phyloP scores from a whole-genome alignment of 768 basidiomycete genomes.

The Psilocybe tampanensis region DNA sequence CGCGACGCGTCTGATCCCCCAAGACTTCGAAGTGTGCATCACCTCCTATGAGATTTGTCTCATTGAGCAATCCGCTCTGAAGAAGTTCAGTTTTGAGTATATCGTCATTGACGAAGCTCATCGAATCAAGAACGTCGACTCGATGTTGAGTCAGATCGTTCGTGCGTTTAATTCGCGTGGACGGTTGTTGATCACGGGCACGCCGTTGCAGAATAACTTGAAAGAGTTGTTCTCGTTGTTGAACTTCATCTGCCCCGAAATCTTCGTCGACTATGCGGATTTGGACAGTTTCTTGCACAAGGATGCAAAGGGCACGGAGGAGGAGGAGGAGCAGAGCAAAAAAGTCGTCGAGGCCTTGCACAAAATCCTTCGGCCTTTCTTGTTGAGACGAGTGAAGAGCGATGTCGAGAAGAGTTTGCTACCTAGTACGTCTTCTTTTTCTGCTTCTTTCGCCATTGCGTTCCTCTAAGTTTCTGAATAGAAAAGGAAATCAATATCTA shows the following conservation, averaged over 20 bases:
- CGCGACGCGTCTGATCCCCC: slow-evolving; percentile 73
- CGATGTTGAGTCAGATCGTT: slow-evolving; percentile 93
- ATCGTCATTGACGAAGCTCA: slow-evolving; percentile 99
- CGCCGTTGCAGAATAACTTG: slow-evolving; percentile 94
- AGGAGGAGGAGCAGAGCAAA: slow-evolving; percentile 83
- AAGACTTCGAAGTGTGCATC: slow-evolving; percentile 92
- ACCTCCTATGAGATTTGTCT: slow-evolving; percentile 98
- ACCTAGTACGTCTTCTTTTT: slow-evolving; percentile 60
- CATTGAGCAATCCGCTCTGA: slow-evolving; percentile 89
- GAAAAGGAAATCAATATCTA: slow-evolving; percentile 99
- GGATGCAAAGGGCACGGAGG: slow-evolving; percentile 67
- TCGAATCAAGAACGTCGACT: slow-evolving; percentile 98
- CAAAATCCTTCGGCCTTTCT: slow-evolving; percentile 94
- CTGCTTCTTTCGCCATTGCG: not conserved
- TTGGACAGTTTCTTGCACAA: slow-evolving; percentile 94
- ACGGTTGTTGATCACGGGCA: slow-evolving; percentile 93
- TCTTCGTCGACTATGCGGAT: slow-evolving; percentile 89
- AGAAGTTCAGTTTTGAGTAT: slow-evolving; percentile 97
- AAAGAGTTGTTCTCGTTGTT: slow-evolving; percentile 92
- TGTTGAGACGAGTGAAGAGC: slow-evolving; percentile 90
- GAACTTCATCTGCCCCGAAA: slow-evolving; percentile 97
- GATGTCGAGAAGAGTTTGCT: slow-evolving; percentile 96
- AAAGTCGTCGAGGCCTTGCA: slow-evolving; percentile 96
- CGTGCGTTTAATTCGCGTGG: slow-evolving; percentile 88
- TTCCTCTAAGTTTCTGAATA: slow-evolving; percentile 26